phyloP scores from a whole-genome alignment of 176 grass and related monocot species.

The Ensete glaucum region DNA sequence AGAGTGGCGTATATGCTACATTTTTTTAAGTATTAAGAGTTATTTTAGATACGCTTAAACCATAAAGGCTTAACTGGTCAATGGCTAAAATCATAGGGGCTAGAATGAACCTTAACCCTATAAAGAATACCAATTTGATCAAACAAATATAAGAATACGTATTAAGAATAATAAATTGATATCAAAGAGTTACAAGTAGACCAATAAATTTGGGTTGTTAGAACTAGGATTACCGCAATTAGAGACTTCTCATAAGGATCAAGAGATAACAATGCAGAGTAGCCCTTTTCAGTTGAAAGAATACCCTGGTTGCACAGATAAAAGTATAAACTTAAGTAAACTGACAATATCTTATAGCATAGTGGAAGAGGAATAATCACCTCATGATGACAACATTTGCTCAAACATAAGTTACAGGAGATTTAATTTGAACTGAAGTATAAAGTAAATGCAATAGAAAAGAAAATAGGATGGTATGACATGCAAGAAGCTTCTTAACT shows the following conservation, averaged over 20 bases:
- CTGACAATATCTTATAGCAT: background rate
- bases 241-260: constrained; percentile 71
- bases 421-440: too few relatives aligned
- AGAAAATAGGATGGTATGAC: too few relatives aligned
- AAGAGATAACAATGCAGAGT: constrained; percentile 48
- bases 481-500: too few relatives aligned
- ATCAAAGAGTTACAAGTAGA: background rate
- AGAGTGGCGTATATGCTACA: too few relatives aligned
- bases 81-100: too few relatives aligned
- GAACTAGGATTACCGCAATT: constrained; percentile 38
- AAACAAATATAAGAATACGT: background rate
- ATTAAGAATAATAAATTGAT: constrained; percentile 1
- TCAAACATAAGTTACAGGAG: too few relatives aligned
- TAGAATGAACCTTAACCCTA: too few relatives aligned
- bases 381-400: too few relatives aligned
- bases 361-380: background rate
- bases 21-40: too few relatives aligned
- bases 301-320: constrained; percentile 38
- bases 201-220: background rate
- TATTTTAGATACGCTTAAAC: too few relatives aligned
- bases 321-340: background rate
- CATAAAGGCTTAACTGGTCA: too few relatives aligned
- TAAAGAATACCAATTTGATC: constrained; percentile 2
- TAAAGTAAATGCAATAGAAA: too few relatives aligned
- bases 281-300: constrained; percentile 76